A percentile compares a stretch with the other conserved stretches of the same genome.
phyloP scores from a whole-genome alignment of 1,284 basidiomycete species.

The Leccinum subspadiceum region DNA sequence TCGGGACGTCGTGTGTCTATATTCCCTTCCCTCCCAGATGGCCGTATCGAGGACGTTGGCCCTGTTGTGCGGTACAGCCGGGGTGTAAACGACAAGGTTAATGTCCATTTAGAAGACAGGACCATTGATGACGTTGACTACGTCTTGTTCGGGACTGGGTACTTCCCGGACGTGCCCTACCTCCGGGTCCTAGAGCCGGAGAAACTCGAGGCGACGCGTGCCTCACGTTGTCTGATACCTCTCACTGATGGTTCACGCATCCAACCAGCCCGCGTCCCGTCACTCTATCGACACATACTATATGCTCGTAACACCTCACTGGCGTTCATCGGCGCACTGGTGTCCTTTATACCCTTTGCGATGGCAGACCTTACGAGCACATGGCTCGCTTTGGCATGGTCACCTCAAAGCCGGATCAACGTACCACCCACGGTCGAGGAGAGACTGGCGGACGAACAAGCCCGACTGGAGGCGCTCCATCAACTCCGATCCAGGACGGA shows the following conservation, averaged over 20 bases:
- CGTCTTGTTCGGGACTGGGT: conserved; percentile 46
- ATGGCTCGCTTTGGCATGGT: conserved; percentile 43
- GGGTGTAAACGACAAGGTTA: conserved; percentile 27
- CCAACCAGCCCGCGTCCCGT: conserved; percentile 38
- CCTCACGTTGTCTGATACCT: conserved; percentile 7
- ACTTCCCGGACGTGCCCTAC: conserved; percentile 40
- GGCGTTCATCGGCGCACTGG: conserved; percentile 41
- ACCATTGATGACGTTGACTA: conserved; percentile 39
- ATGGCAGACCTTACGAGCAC: conserved; percentile 44
- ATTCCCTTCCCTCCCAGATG: conserved; percentile 42
- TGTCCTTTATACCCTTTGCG: conserved; percentile 44
- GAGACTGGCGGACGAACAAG: conserved; percentile 37
- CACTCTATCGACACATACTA: conserved; percentile 42
- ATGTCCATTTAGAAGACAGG: conserved; percentile 36
- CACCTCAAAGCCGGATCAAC: conserved; percentile 14
- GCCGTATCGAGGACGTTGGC: conserved; percentile 41
- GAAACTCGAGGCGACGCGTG: background rate
- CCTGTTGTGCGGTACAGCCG: conserved; percentile 36
- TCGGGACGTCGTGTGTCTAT: conserved; percentile 41
- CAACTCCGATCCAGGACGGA: conserved; percentile 26
- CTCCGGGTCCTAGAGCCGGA: conserved; percentile 36
- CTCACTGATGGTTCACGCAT: conserved; percentile 22
- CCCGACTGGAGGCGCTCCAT: conserved; percentile 31
- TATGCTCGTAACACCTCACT: conserved; percentile 44
- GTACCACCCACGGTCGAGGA: conserved; percentile 33